Conservation (phyloP, 2,329 filamentous ascomycete species). For the Neonectria hederae region DNA sequence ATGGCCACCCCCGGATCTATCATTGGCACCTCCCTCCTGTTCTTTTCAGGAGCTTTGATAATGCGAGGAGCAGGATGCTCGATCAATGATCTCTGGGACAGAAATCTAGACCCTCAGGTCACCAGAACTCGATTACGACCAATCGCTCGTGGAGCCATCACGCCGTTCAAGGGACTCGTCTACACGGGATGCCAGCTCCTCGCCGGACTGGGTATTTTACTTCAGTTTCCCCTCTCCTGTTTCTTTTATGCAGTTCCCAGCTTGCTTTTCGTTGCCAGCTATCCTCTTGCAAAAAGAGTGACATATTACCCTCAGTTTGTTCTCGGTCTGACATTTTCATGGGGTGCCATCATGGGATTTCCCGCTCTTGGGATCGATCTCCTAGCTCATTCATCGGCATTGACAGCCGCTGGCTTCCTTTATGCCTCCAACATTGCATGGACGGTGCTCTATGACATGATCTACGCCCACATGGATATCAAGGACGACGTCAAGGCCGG, state of each 20-base stretch:
- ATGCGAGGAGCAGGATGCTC: conserved; percentile 91
- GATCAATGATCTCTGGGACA: conserved; percentile 92
- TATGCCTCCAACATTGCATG: conserved; percentile 85
- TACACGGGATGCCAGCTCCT: conserved; percentile 81
- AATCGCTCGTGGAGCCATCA: conserved; percentile 81
- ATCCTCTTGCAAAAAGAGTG: conserved; percentile 85
- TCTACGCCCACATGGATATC: conserved; percentile 93
- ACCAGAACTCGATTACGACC: conserved; percentile 79
- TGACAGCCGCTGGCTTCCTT: conserved; percentile 73
- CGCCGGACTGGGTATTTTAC: conserved; percentile 75
- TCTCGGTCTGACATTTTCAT: conserved; percentile 85
- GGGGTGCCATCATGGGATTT: conserved; percentile 90
- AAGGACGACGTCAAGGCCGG: conserved; percentile 86
- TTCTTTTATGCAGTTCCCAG: conserved; percentile 82
- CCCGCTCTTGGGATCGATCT: conserved; percentile 83
- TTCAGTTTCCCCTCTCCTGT: conserved; percentile 79
- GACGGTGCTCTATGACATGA: conserved; percentile 92
- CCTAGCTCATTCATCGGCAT: conserved; percentile 68
- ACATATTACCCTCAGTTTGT: conserved; percentile 90
- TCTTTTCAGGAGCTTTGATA: conserved; percentile 79
- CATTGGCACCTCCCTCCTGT: conserved; percentile 72
- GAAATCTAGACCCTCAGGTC: conserved; percentile 85
- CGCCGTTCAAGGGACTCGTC: conserved; percentile 73
- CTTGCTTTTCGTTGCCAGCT: conserved; percentile 75
- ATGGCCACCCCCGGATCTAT: conserved; percentile 69